Base-by-base conservation (phyloP, 148 eudicot species). In the Chenopodium quinoa region DNA sequence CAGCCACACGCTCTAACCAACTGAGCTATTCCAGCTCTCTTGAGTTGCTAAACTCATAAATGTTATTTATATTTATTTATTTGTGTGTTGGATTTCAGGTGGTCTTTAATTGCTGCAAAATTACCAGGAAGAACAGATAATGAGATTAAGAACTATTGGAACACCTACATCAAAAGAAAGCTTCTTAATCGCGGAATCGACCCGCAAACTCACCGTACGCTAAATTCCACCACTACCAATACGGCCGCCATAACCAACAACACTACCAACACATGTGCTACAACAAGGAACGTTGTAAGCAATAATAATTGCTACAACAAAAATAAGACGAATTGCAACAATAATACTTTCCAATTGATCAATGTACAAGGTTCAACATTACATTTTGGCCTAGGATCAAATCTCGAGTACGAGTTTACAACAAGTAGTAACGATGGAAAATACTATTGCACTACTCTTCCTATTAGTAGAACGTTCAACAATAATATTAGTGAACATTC, bases 1-100 rank as follows among this genome's bases (percentile, higher is more conserved):
- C 87, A 85, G 87, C 87, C 89, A 87, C 87, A 87, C 87, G 88
- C 89, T 87, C 89, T 87, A 87, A 78, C 87, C 87, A 87, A 80
- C 89, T 87, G 89, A 87, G 87, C 89, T 87, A 87, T 81, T 84
- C 89, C 87, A 87, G 87, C 87, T 48, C 58, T 0, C 0, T 56
- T 47, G 3, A 0, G 1, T 1, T 0, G 1, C 0, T 0, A 1
- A 0, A 16, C 0, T 25, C 5, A 1, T 32, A 56, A 76, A 7
- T 31, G 0, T 7, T 54, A 60, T 34, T 44, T 10, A 46, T 68
- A 1, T 9, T 29, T 17, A 32, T 22, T 2, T 20, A 1, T 68
- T 17, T 11, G 2, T 67, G 0, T 12, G 9, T 64, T 19, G 44
- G 17, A 58, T 67, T 32, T 73, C 82, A 87, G 89, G 58, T 88